Evolutionary conservation across 768 basidiomycete species (phyloP).

Genomic region (Suillus fuscotomentosus): DNA sequence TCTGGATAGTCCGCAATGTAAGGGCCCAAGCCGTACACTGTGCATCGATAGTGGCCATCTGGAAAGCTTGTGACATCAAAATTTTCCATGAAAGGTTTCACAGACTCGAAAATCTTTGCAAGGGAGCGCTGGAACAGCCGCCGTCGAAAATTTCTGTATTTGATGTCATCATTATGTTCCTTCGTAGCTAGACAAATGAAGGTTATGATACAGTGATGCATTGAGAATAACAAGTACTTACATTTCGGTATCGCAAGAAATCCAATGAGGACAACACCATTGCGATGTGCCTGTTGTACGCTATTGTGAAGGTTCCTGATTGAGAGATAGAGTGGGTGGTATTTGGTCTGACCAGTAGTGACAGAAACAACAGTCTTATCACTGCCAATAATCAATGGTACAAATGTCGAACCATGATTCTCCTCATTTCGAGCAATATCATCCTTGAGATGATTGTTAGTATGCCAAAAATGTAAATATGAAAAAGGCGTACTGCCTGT

Average conservation of each 20-base stretch:
- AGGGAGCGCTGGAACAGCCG: conserved; percentile 33
- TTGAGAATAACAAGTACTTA: neutral
- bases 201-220: neutral
- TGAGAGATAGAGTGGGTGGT: neutral
- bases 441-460: conserved; percentile 6
- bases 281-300: neutral
- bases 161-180: neutral
- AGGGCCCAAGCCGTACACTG: conserved; percentile 33
- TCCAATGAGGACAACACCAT: neutral
- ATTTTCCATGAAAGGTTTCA: conserved; percentile 26
- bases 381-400: conserved; percentile 10
- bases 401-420: conserved; percentile 24
- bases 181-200: neutral
- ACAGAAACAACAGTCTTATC: conserved; percentile 4
- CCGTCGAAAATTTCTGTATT: conserved; percentile 19
- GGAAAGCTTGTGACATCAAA: conserved; percentile 22
- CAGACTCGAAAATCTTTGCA: conserved; percentile 19
- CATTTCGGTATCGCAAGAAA: neutral
- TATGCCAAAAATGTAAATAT: neutral
- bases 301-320: neutral
- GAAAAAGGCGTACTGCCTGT: conserved; percentile 8
- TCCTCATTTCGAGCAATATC: conserved; percentile 11
- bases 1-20: conserved; percentile 43
- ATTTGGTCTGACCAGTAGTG: neutral
- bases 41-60: conserved; percentile 30